phyloP scores from a whole-genome alignment of 352 stramenopile genomes.

The Globisporangium acanthophoron region DNA sequence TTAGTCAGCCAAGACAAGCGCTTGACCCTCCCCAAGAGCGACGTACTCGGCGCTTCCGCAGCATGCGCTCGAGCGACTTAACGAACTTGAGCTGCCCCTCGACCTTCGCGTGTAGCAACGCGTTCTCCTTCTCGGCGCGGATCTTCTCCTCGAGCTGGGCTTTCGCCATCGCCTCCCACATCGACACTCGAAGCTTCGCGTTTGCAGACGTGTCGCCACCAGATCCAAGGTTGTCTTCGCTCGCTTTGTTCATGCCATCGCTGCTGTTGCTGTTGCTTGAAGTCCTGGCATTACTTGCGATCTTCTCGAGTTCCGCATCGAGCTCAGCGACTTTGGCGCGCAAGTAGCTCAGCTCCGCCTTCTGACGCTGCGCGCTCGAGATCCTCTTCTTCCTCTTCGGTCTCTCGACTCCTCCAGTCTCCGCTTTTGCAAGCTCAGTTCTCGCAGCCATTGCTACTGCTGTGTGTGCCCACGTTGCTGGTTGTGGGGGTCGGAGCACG shows the following conservation, averaged over 20 bases:
- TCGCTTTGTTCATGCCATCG: no score
- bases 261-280: background rate
- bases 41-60: constrained; percentile 7
- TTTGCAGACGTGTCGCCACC: background rate
- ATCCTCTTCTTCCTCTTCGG: constrained; percentile 7
- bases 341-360: constrained; percentile 11
- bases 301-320: constrained; percentile 3
- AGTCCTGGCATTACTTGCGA: background rate
- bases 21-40: background rate
- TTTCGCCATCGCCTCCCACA: constrained; percentile 6
- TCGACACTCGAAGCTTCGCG: no score
- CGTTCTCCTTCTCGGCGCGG: constrained; percentile 8
- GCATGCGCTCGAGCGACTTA: constrained; percentile 8
- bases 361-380: constrained; percentile 9
- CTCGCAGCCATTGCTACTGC: no score
- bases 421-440: no score
- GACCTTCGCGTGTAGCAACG: constrained; percentile 1
- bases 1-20: background rate
- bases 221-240: no score
- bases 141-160: constrained; percentile 9
- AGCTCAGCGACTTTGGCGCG: constrained; percentile 5
- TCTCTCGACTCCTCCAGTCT: background rate
- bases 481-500: no score
- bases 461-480: background rate
- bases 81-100: constrained; percentile 10